Conservation (phyloP, 1,284 basidiomycete species). For the Violaceomyces palustris region DNA sequence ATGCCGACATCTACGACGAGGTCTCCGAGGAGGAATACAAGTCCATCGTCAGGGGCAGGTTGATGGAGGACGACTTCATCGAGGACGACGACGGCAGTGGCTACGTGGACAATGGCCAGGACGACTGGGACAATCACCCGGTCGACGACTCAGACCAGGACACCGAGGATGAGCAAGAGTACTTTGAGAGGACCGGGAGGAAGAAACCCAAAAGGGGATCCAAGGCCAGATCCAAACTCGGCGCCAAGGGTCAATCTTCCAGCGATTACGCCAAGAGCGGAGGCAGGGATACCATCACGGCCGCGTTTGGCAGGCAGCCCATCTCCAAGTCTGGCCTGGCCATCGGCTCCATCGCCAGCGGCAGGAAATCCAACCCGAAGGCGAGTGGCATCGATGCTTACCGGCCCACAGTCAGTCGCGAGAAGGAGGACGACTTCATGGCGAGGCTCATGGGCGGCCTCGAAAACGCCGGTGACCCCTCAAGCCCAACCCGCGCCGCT, state of each 20-base stretch:
- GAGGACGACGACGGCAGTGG: slow-evolving; percentile 85
- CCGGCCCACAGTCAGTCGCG: slow-evolving; percentile 32
- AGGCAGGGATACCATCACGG: slow-evolving; percentile 9
- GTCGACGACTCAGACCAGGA: slow-evolving; percentile 57
- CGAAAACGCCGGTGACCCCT: slow-evolving; percentile 9
- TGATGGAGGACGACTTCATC: slow-evolving; percentile 87
- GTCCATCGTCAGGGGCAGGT: slow-evolving; percentile 73
- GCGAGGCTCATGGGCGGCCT: slow-evolving; percentile 43
- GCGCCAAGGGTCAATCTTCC: not conserved
- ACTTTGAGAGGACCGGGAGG: slow-evolving; percentile 47
- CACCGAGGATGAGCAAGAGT: slow-evolving; percentile 45
- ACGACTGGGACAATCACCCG: slow-evolving; percentile 81
- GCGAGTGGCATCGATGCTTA: slow-evolving; percentile 24
- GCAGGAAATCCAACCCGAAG: too few relatives aligned
- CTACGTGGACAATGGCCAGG: slow-evolving; percentile 93
- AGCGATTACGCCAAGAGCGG: slow-evolving; percentile 1
- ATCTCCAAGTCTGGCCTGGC: not conserved
- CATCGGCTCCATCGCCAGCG: too few relatives aligned
- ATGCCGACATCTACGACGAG: slow-evolving; percentile 71
- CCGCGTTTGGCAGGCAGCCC: slow-evolving; percentile 21
- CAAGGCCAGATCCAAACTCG: slow-evolving; percentile 22
- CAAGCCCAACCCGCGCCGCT: slow-evolving; percentile 9
- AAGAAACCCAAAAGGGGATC: slow-evolving; percentile 44
- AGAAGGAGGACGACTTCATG: slow-evolving; percentile 52
- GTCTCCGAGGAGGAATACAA: slow-evolving; percentile 88